Conservation (phyloP, 805 yeast genomes). For the Barnettozyma botsteinii region DNA sequence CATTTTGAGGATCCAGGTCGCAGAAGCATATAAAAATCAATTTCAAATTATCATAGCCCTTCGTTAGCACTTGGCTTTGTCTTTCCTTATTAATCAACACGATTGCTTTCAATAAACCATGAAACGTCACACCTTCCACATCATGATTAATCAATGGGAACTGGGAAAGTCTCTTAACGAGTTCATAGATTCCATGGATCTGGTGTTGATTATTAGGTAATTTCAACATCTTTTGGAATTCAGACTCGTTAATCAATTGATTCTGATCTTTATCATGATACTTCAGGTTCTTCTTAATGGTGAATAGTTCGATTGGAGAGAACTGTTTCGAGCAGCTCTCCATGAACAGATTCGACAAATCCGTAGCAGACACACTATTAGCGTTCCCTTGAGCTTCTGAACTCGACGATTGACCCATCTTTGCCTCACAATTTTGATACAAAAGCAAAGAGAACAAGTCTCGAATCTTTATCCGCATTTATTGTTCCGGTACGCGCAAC, state of each 20-base stretch:
- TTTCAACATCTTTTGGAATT: conserved; percentile 29
- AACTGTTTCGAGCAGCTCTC: conserved; percentile 28
- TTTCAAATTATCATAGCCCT: conserved; percentile 35
- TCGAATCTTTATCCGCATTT: not conserved
- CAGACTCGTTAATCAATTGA: conserved; percentile 23
- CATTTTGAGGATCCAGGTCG: not conserved
- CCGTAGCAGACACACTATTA: conserved; percentile 15
- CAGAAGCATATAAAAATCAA: conserved; percentile 36
- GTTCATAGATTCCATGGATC: conserved; percentile 29
- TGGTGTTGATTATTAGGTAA: conserved; percentile 31
- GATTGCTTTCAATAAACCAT: conserved; percentile 39
- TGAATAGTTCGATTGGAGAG: conserved; percentile 31
- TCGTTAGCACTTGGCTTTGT: conserved; percentile 30
- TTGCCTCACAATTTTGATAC: not conserved
- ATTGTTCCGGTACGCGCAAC: conserved; percentile 1
- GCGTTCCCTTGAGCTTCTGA: conserved; percentile 2
- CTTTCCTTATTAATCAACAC: conserved; percentile 40
- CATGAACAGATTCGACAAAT: conserved; percentile 26
- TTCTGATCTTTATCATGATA: conserved; percentile 19
- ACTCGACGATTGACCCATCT: conserved; percentile 25
- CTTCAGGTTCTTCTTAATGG: conserved; percentile 23
- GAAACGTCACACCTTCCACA: conserved; percentile 29
- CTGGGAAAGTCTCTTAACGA: conserved; percentile 38
- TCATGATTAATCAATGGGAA: conserved; percentile 43
- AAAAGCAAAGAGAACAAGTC: too few species aligned